Conservation (phyloP, 495 filamentous ascomycete species). For the Aspergillus panamensis region DNA sequence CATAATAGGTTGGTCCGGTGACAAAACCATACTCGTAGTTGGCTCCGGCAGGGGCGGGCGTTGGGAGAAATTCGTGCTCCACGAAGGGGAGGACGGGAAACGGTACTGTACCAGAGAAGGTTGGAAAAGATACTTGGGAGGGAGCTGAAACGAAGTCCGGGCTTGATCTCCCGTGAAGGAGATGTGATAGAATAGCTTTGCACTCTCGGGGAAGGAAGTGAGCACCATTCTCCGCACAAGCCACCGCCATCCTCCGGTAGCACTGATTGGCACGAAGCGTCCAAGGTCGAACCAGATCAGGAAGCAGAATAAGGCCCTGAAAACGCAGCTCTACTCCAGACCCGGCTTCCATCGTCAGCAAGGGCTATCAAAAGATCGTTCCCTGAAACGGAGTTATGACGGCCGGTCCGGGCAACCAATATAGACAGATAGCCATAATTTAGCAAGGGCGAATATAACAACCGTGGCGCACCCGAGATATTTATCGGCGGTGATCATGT, state of each 20-base stretch:
- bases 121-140: conserved; percentile 76
- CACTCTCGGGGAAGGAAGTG: neutral
- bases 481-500: conserved; percentile 34
- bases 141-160: conserved; percentile 27
- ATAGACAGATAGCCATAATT: conserved; percentile 2
- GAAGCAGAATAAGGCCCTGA: neutral
- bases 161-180: neutral
- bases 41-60: conserved; percentile 76
- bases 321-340: neutral
- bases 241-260: neutral
- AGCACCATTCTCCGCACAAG: neutral
- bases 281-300: neutral
- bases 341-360: neutral
- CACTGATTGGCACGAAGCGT: neutral
- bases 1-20: conserved; percentile 69
- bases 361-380: neutral
- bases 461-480: neutral
- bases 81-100: conserved; percentile 59
- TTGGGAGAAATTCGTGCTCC: conserved; percentile 79
- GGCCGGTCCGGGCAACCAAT: neutral
- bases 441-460: neutral
- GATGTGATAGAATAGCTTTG: neutral
- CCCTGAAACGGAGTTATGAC: neutral
- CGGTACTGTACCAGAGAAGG: conserved; percentile 62
- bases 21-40: conserved; percentile 66